Percentiles rank a stretch among this genome's conserved stretches.
These are phyloP conservation scores for Plasmodium sp. DNA, from an alignment of 169 alveolate species.

Conservation along the genomic window DNA sequence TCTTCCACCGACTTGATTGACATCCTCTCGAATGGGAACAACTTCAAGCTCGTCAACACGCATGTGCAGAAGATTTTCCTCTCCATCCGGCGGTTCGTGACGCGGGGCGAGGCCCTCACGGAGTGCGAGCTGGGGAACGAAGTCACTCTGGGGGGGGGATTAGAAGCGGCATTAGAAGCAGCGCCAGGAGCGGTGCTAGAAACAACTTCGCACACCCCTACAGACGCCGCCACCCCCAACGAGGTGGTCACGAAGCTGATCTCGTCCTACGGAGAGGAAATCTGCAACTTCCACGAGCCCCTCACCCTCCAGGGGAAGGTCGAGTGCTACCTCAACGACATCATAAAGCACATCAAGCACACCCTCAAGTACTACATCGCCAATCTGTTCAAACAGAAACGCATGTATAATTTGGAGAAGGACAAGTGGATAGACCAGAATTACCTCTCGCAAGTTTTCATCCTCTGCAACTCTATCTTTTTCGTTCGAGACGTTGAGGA, in stretches of 20 bases:
- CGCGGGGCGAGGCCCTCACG: slow-evolving; percentile 85
- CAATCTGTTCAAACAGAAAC: slow-evolving; percentile 16
- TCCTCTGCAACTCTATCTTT: slow-evolving; percentile 59
- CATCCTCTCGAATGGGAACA: slow-evolving; percentile 96
- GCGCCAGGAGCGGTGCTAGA: not conserved
- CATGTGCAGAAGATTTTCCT: slow-evolving; percentile 96
- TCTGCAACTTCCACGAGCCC: slow-evolving; percentile 45
- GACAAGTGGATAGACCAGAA: slow-evolving; percentile 71
- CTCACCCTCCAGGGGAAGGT: slow-evolving; percentile 37
- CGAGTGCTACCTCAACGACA: slow-evolving; percentile 62
- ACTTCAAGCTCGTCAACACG: slow-evolving; percentile 94
- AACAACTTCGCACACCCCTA: not conserved
- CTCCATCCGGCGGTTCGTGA: slow-evolving; percentile 90
- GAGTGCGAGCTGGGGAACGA: slow-evolving; percentile 41
- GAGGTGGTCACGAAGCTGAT: slow-evolving; percentile 40
- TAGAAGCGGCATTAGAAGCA: no score
- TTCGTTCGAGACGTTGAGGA: slow-evolving; percentile 75
- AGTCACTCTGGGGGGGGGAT: not conserved
- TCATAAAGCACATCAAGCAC: slow-evolving; percentile 53
- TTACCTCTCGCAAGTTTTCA: slow-evolving; percentile 58
- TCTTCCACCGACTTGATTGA: slow-evolving; percentile 96
- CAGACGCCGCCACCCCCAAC: not conserved
- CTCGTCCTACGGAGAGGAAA: slow-evolving; percentile 66
- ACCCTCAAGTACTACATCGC: slow-evolving; percentile 49
- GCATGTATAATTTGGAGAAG: slow-evolving; percentile 16